Conservation (phyloP, 2,329 filamentous ascomycete genomes). For the Amesomyces nigricolor region DNA sequence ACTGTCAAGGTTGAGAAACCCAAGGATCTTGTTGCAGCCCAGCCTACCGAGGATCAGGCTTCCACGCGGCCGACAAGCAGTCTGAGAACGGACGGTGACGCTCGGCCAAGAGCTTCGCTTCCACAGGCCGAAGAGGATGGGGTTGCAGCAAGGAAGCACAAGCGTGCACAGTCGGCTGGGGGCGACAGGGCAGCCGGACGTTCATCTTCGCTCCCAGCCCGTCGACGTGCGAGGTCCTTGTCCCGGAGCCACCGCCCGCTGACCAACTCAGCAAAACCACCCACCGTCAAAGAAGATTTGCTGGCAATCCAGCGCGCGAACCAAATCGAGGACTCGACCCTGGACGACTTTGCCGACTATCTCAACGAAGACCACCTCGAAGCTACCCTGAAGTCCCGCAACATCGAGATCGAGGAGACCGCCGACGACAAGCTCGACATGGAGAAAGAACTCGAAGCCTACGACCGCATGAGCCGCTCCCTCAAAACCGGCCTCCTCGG, state of each 20-base stretch:
- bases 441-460: conserved; percentile 39
- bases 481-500: conserved; percentile 47
- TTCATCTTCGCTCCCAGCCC: conserved; percentile 20
- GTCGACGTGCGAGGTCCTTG: conserved; percentile 27
- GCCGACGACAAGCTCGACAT: conserved; percentile 26
- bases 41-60: conserved; percentile 3
- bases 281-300: conserved; percentile 52
- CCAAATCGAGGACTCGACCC: conserved; percentile 53
- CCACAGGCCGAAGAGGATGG: conserved; percentile 11
- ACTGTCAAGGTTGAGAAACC: conserved; percentile 38
- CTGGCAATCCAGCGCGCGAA: conserved; percentile 47
- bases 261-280: conserved; percentile 48
- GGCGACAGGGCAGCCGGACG: conserved; percentile 17
- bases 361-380: conserved; percentile 28
- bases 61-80: conserved; percentile 14
- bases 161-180: conserved; percentile 19
- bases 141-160: conserved; percentile 10
- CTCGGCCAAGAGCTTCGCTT: conserved; percentile 1
- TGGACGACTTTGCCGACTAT: conserved; percentile 53
- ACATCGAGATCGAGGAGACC: conserved; percentile 16
- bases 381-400: conserved; percentile 14
- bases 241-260: conserved; percentile 43
- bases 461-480: conserved; percentile 47
- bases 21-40: conserved; percentile 6
- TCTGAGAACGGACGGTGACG: background rate